phyloP scores from a whole-genome alignment of 1,284 basidiomycete species.

The Papiliotrema flavescens region DNA sequence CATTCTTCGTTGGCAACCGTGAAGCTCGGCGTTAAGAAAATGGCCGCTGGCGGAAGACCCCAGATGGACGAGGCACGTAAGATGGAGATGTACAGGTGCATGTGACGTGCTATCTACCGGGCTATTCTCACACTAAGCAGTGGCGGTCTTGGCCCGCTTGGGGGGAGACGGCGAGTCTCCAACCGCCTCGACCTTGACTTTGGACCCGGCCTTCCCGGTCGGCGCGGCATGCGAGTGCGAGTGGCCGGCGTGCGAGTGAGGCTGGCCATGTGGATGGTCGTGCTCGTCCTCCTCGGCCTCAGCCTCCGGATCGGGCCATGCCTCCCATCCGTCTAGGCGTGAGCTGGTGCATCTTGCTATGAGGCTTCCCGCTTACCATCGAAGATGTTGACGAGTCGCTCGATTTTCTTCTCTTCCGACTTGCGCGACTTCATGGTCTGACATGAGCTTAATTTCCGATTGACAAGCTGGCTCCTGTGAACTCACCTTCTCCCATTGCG shows the following conservation, averaged over 20 bases:
- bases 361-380: conserved; percentile 30
- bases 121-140: too few species aligned
- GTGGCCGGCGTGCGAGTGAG: not conserved
- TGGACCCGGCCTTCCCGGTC: not conserved
- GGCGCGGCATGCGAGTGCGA: not conserved
- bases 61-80: too few species aligned
- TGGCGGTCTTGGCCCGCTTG: not conserved
- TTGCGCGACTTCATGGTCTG: conserved; percentile 44
- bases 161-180: conserved; percentile 1
- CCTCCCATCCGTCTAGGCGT: conserved; percentile 13
- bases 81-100: too few species aligned
- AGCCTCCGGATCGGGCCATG: conserved; percentile 2
- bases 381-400: conserved; percentile 41
- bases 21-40: too few species aligned
- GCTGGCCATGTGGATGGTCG: not conserved
- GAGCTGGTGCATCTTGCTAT: not conserved
- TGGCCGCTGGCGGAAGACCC: too few species aligned
- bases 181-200: not conserved
- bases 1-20: too few species aligned
- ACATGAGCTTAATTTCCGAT: not conserved
- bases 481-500: conserved; percentile 39
- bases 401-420: conserved; percentile 31
- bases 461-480: not conserved
- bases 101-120: too few species aligned
- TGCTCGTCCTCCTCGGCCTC: conserved; percentile 3